Conservation (phyloP, 2,329 filamentous ascomycete genomes). For the Penicillium sp. region DNA sequence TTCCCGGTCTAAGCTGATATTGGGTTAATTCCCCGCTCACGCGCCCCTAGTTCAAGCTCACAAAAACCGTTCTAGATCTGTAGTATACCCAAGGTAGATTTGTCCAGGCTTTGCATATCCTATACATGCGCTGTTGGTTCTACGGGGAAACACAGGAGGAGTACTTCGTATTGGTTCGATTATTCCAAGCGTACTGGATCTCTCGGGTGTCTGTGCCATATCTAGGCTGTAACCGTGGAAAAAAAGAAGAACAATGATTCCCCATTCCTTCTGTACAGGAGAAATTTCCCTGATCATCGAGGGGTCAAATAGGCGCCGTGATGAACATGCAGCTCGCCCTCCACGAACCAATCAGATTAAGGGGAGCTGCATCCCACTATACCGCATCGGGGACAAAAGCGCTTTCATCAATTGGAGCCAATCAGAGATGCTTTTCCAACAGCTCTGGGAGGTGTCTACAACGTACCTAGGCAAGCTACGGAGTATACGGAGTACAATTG, state of each 20-base stretch:
- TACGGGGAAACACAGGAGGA: no score
- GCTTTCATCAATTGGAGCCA: conserved; percentile 1
- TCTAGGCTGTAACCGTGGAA: no score
- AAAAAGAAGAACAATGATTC: no score
- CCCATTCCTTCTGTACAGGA: background rate
- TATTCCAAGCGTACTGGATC: background rate
- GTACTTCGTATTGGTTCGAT: background rate
- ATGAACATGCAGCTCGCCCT: conserved; percentile 7
- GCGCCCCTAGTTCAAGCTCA: background rate
- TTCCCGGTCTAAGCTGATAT: background rate
- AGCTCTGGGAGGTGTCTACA: background rate
- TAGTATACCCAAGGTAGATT: background rate
- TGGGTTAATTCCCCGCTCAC: background rate
- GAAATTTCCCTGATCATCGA: conserved; percentile 1
- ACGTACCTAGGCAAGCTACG: background rate
- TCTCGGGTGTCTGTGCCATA: background rate
- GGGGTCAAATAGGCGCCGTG: conserved; percentile 9
- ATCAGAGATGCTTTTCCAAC: conserved; percentile 5
- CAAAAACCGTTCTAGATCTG: background rate
- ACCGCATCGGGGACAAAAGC: conserved; percentile 8
- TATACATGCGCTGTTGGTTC: background rate
- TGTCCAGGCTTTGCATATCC: background rate
- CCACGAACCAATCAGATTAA: background rate
- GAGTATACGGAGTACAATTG: conserved; percentile 1
- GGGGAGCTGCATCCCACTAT: conserved; percentile 4